Percentiles rank a stretch among this genome's conserved stretches.
These are phyloP conservation scores for Triglochin maritima DNA, from an alignment of 106 monocot species.

Conservation along the genomic window DNA sequence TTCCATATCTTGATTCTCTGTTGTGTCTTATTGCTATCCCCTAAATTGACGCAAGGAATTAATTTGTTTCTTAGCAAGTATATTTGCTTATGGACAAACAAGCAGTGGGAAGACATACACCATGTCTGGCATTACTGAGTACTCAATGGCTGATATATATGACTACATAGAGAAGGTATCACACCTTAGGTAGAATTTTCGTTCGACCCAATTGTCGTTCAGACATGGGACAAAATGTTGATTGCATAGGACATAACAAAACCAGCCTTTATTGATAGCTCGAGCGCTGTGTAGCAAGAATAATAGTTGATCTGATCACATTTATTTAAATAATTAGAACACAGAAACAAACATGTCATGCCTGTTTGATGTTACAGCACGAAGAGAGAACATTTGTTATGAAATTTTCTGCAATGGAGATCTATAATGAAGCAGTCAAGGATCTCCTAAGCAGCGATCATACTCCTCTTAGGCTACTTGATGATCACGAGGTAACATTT, in stretches of 20 bases:
- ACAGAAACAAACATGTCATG: too few relatives aligned
- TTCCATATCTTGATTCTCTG: background rate
- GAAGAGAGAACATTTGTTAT: slow-evolving; percentile 84
- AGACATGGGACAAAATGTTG: too few relatives aligned
- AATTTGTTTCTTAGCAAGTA: slow-evolving; percentile 46
- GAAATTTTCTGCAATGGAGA: slow-evolving; percentile 94
- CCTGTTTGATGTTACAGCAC: slow-evolving; percentile 42
- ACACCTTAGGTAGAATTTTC: too few relatives aligned
- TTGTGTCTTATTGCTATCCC: background rate
- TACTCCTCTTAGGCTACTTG: slow-evolving; percentile 83
- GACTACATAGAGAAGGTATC: slow-evolving; percentile 81
- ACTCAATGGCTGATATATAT: slow-evolving; percentile 79
- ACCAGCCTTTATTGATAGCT: too few relatives aligned
- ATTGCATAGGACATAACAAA: too few relatives aligned
- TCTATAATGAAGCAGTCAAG: slow-evolving; percentile 93
- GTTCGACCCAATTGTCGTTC: too few relatives aligned
- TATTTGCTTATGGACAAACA: slow-evolving; percentile 99
- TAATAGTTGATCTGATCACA: too few relatives aligned
- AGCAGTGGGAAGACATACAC: slow-evolving; percentile 99
- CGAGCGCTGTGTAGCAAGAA: too few relatives aligned
- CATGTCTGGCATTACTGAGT: slow-evolving; percentile 87
- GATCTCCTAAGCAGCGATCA: slow-evolving; percentile 84
- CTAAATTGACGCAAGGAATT: background rate
- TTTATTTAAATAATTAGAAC: too few relatives aligned
- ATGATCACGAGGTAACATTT: slow-evolving; percentile 75